A percentile compares a stretch with the other conserved stretches of the same genome.
Conservation (phyloP, 2,329 filamentous ascomycete genomes). For the Phyllosticta ampelicida region DNA sequence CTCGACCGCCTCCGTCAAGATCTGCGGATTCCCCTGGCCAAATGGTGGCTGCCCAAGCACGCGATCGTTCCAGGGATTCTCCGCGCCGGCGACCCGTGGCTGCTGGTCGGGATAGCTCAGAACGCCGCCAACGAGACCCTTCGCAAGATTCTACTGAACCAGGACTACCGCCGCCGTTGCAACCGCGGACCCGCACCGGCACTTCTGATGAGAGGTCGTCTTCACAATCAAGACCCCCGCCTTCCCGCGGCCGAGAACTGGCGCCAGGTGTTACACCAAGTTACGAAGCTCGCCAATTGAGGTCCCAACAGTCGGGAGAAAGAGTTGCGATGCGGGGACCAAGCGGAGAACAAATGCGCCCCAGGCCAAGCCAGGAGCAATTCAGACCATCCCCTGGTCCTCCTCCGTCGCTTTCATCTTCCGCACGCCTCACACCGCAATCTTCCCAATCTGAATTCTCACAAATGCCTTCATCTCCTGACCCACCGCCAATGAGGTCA, state of each 20-base stretch:
- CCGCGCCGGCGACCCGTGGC: not conserved
- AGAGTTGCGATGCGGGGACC: conserved; percentile 22
- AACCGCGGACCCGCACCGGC: conserved; percentile 16
- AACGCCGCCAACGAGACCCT: not conserved
- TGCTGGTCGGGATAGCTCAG: not conserved
- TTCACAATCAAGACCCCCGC: conserved; percentile 1
- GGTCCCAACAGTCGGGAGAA: conserved; percentile 17
- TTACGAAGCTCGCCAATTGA: conserved; percentile 9
- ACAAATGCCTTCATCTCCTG: conserved; percentile 6
- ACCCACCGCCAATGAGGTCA: conserved; percentile 10
- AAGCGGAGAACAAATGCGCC: conserved; percentile 23
- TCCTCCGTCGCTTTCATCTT: conserved; percentile 18
- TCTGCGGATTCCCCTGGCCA: conserved; percentile 5
- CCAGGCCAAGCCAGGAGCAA: conserved; percentile 13
- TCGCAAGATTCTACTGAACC: not conserved
- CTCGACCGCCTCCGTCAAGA: conserved; percentile 4
- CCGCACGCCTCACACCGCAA: conserved; percentile 29
- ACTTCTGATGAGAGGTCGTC: conserved; percentile 19
- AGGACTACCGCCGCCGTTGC: conserved; percentile 3
- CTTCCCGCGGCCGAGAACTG: not conserved
- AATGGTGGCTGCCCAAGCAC: not conserved
- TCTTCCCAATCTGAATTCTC: conserved; percentile 29
- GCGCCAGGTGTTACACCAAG: conserved; percentile 13
- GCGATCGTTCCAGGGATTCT: not conserved
- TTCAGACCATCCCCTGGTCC: conserved; percentile 14